Evolutionary conservation across 2,329 filamentous ascomycete species (phyloP).

Genomic region (Diaporthe sp.): DNA sequence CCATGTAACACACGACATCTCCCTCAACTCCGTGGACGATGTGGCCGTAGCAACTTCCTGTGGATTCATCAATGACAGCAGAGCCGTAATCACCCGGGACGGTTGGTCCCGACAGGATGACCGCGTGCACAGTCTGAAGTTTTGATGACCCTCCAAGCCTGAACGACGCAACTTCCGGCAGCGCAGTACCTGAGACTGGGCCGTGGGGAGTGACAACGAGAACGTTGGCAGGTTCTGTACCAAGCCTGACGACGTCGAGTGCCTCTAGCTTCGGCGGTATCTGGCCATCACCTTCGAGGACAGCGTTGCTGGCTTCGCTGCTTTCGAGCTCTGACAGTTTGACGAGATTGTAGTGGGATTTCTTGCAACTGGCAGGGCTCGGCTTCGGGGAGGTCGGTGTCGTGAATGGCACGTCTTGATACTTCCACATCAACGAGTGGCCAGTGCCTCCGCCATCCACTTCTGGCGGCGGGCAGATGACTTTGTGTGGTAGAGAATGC

Average conservation of each 20-base stretch:
- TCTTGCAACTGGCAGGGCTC: not conserved
- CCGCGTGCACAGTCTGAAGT: not conserved
- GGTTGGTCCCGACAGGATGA: not conserved
- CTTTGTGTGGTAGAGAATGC: not conserved
- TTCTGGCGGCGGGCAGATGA: not conserved
- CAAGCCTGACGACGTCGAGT: not conserved
- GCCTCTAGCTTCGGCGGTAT: not conserved
- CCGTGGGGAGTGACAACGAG: not conserved
- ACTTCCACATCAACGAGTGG: not conserved
- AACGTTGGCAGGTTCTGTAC: not conserved
- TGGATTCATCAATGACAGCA: not conserved
- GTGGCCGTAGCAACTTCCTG: constrained; percentile 3
- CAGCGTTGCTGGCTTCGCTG: not conserved
- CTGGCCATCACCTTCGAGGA: not conserved
- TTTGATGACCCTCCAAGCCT: not conserved
- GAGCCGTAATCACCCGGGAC: not conserved
- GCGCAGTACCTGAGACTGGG: not conserved
- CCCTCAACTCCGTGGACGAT: not conserved
- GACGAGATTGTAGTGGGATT: not conserved
- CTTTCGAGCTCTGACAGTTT: not conserved
- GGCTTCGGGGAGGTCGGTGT: not conserved
- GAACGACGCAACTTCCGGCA: not conserved
- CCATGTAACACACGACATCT: not conserved
- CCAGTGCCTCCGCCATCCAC: not conserved
- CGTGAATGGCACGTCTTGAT: not conserved